Base-by-base conservation (phyloP, 2,329 filamentous ascomycete genomes). In the Endothia cerciana region DNA sequence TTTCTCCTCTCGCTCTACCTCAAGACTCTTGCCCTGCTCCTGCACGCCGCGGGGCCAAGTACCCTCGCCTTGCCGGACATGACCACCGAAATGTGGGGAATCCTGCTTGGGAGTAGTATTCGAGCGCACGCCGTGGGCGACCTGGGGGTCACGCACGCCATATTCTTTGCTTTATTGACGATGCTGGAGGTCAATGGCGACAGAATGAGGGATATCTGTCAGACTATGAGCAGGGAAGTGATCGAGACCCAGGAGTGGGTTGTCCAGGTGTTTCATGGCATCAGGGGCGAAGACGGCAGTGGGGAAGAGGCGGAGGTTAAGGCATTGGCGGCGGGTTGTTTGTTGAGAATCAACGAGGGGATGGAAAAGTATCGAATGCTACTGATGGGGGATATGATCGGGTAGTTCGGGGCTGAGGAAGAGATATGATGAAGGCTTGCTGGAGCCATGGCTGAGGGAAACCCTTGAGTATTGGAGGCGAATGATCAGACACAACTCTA, bases 161-260 rank as follows among this genome's bases (percentile, higher is more conserved):
- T 97, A 65, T 80, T 98, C 1, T 91, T 97, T 65, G 88, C 89
- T 1, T 85, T 97, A 66, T 82, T 97, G 60, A 91, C 92, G 7
- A 75, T 97, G 62, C 78, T 99, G 17, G 93, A 97, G 73, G 84
- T 97, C 45, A 97, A 97, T 67, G 88, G 85, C 41, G 85, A 87
- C 59, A 87, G 93, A 67, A 87, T 90, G 79, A 82, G 88, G 71
- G 82, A 87, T 1, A 76, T 99, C 2, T 94, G 92, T 59, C 87
- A 89, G 66, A 87, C 89, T 65, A 87, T 93, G 71, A 89, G 91
- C 0, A 87, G 88, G 64, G 89, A 94, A 75, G 80, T 98, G 28
- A 83, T 97, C 61, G 94, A 98, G 82, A 91, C 92, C 67, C 87
- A 92, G 72, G 91, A 93, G 73, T 99, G 95, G 95, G 91, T 92